phyloP scores from a whole-genome alignment of 805 yeast genomes.

The Priceomyces melissophilus region DNA sequence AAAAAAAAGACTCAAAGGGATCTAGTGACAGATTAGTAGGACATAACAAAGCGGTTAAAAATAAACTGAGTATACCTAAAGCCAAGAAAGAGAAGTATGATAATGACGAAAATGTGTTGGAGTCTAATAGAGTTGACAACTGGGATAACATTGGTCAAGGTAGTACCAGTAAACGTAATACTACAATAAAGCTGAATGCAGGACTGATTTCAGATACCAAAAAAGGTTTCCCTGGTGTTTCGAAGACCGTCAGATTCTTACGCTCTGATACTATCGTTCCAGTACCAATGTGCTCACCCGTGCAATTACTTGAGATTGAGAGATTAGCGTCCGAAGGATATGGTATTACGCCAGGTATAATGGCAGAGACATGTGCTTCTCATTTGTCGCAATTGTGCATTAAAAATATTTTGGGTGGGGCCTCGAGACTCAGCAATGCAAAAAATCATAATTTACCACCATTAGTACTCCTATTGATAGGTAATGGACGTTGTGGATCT shows the following conservation, averaged over 20 bases:
- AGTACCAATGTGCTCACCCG: constrained; percentile 67
- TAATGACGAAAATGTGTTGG: constrained; percentile 72
- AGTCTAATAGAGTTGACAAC: constrained; percentile 37
- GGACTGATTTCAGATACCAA: constrained; percentile 10
- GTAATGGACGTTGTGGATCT: constrained; percentile 73
- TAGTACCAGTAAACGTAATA: constrained; percentile 5
- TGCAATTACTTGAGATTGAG: constrained; percentile 77
- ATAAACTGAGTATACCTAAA: constrained; percentile 10
- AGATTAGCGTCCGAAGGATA: constrained; percentile 48
- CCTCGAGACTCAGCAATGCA: constrained; percentile 53
- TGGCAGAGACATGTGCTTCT: constrained; percentile 67
- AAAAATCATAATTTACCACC: constrained; percentile 78
- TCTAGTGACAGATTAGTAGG: constrained; percentile 68
- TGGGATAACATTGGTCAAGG: constrained; percentile 49
- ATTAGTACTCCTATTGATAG: constrained; percentile 63
- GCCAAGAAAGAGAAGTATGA: constrained; percentile 51
- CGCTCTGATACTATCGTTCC: constrained; percentile 20
- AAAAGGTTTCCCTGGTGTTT: constrained; percentile 10
- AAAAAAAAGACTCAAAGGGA: constrained; percentile 56
- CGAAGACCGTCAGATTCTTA: constrained; percentile 16
- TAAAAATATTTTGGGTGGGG: constrained; percentile 61
- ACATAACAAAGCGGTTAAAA: constrained; percentile 52
- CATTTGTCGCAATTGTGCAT: constrained; percentile 60
- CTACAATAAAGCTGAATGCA: not conserved
- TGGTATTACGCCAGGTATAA: constrained; percentile 44